Conservation (phyloP, 805 yeast species). For the Saccharomyces kudriavzevii region DNA sequence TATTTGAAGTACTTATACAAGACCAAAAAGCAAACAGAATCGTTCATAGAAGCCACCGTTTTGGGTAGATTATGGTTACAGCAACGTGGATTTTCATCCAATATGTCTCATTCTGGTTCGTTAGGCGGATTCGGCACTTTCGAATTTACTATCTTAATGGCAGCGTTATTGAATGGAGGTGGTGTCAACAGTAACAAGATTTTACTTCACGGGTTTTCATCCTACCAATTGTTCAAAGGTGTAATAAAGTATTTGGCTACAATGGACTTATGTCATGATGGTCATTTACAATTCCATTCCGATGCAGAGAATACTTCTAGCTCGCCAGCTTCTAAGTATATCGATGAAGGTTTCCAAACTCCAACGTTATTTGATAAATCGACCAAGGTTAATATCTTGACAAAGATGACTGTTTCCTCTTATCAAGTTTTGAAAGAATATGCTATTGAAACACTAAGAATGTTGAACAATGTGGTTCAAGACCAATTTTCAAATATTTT, state of each 20-base stretch:
- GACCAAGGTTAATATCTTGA: conserved; percentile 68
- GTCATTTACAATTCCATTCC: conserved; percentile 62
- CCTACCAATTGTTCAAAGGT: conserved; percentile 90
- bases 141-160: conserved; percentile 76
- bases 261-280: conserved; percentile 56
- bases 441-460: conserved; percentile 58
- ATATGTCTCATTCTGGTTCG: conserved; percentile 43
- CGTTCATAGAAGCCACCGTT: conserved; percentile 79
- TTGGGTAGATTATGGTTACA: conserved; percentile 84
- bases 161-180: conserved; percentile 78
- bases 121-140: conserved; percentile 82
- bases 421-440: conserved; percentile 53
- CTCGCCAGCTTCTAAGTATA: conserved; percentile 27
- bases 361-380: conserved; percentile 73
- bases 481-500: conserved; percentile 80
- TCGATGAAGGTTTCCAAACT: conserved; percentile 54
- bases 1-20: conserved; percentile 71
- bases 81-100: conserved; percentile 73
- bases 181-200: conserved; percentile 68
- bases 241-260: conserved; percentile 73
- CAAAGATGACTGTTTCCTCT: conserved; percentile 69
- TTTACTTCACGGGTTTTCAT: conserved; percentile 78
- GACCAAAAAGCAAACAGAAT: conserved; percentile 64
- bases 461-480: conserved; percentile 68
- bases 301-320: conserved; percentile 14